A percentile compares a stretch with the other conserved stretches of the same genome.
Conservation (phyloP, 805 yeast species). For the Lipomyces japonicus region DNA sequence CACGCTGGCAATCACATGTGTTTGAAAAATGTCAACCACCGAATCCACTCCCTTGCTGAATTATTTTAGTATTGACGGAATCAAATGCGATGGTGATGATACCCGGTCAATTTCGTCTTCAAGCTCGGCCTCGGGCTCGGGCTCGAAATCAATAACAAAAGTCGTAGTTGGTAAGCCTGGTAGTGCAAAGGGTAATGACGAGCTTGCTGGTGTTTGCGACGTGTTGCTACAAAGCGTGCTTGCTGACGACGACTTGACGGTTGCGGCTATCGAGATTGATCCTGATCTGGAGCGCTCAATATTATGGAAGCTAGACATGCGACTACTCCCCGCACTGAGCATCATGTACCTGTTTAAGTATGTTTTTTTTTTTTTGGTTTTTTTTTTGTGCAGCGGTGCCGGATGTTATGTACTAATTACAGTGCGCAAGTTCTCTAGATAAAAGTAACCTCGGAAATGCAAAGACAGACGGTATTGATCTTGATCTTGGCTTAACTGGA, state of each 20-base stretch:
- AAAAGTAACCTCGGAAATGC: conserved; percentile 51
- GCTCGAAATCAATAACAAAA: too few species aligned
- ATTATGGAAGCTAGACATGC: conserved; percentile 43
- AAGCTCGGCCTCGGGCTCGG: too few species aligned
- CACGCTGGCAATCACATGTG: too few species aligned
- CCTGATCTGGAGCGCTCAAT: conserved; percentile 31
- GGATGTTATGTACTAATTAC: neutral
- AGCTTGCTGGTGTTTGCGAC: neutral
- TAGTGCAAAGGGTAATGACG: too few species aligned
- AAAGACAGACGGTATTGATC: conserved; percentile 46
- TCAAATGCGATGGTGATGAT: too few species aligned
- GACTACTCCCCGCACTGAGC: conserved; percentile 46
- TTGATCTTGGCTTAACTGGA: conserved; percentile 43
- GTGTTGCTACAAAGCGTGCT: conserved; percentile 18
- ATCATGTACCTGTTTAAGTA: conserved; percentile 46
- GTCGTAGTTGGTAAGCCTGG: too few species aligned
- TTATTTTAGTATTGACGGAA: too few species aligned
- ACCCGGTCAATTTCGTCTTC: too few species aligned
- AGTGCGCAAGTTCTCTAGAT: conserved; percentile 40
- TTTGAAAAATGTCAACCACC: too few species aligned
- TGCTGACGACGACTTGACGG: conserved; percentile 20
- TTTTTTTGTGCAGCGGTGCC: too few species aligned
- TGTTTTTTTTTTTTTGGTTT: neutral
- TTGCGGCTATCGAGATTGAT: conserved; percentile 21
- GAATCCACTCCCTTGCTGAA: too few species aligned